These are phyloP conservation scores for Aspergillus sclerotialis DNA, from an alignment of 2,329 filamentous ascomycete genomes.

Conservation along the genomic window DNA sequence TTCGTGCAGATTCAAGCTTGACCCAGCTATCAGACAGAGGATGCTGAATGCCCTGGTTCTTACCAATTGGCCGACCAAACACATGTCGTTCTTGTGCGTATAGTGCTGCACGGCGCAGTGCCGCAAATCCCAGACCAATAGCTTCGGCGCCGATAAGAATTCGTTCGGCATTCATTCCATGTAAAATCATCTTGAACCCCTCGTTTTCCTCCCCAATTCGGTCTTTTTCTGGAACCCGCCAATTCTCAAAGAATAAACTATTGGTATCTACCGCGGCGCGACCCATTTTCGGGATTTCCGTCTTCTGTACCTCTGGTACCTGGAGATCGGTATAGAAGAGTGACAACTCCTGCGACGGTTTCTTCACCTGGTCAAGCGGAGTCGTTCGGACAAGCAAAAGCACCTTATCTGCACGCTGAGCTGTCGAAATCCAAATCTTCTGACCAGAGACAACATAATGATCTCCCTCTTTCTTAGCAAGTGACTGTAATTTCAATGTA, in stretches of 20 bases:
- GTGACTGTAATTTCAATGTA: slow-evolving; percentile 34
- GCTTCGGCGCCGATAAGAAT: slow-evolving; percentile 34
- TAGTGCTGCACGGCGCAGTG: slow-evolving; percentile 33
- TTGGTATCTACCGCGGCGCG: slow-evolving; percentile 40
- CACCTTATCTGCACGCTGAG: slow-evolving; percentile 39
- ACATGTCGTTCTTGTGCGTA: slow-evolving; percentile 46
- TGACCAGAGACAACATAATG: slow-evolving; percentile 32
- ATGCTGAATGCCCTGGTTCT: slow-evolving; percentile 51
- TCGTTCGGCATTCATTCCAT: slow-evolving; percentile 34
- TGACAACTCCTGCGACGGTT: slow-evolving; percentile 36
- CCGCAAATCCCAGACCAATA: slow-evolving; percentile 40
- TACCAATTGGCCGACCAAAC: slow-evolving; percentile 48
- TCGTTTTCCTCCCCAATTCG: slow-evolving; percentile 37
- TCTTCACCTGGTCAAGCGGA: slow-evolving; percentile 34
- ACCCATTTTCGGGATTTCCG: slow-evolving; percentile 42
- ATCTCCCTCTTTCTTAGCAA: slow-evolving; percentile 28
- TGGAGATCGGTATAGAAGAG: slow-evolving; percentile 42
- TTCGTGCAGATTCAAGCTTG: slow-evolving; percentile 51
- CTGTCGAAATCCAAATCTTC: slow-evolving; percentile 43
- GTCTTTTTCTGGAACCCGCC: slow-evolving; percentile 33
- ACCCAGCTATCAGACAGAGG: slow-evolving; percentile 51
- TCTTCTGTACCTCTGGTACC: slow-evolving; percentile 29
- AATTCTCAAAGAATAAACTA: slow-evolving; percentile 38
- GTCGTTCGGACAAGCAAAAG: slow-evolving; percentile 38
- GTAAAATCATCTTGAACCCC: slow-evolving; percentile 40